Base-by-base conservation (phyloP, 352 stramenopile genomes). In the Phytophthora capsici region DNA sequence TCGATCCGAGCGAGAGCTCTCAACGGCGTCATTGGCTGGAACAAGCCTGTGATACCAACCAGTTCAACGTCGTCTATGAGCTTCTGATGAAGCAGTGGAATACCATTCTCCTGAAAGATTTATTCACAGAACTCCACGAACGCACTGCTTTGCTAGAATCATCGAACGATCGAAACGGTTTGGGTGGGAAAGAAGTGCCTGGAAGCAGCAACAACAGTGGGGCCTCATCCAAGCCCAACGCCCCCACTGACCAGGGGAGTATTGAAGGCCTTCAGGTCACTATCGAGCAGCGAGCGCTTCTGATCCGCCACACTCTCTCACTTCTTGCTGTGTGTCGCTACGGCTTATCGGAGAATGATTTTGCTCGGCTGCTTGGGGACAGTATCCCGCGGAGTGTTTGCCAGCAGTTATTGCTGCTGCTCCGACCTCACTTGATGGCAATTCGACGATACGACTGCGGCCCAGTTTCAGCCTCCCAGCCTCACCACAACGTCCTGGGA, bases 1-100 rank as follows among this genome's bases (percentile, higher is more conserved):
- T 89, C 44, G 66, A 72, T 30, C 22, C 67, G n/a, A 59, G 19
- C 5, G 53, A 78, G 7, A 55, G 41, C 23, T 47, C 70, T 9
- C 63, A 65, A 26, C 66, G 77, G 3, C 66, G 44, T 22, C 47
- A 62, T 26, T 93, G 84, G 84, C 63, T 93, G 20, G 66, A 88
- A 9, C 44, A 59, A 13, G 77, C 69, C 12, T 74, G 61, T 4
- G 56, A 69, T 9, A 71, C 57, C 12, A 69, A 69, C 16, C 83
- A 90, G 23, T 51, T 91, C 23, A 77, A 84, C 44, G 43, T 25
- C 20, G 56, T 91, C 16, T 93, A 92, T 32, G 80, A 88, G 30
- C 58, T 85, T 48, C 57, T 93, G 13, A 78, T 94, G 66, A 86
- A 81, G 50, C 82, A 81, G n/a, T 95, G 86, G 86, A 92, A 91